Percentiles rank a stretch among this genome's conserved stretches.
These are phyloP conservation scores for Yarrowia sp. DNA, from an alignment of 805 yeast genomes.

Conservation along the genomic window DNA sequence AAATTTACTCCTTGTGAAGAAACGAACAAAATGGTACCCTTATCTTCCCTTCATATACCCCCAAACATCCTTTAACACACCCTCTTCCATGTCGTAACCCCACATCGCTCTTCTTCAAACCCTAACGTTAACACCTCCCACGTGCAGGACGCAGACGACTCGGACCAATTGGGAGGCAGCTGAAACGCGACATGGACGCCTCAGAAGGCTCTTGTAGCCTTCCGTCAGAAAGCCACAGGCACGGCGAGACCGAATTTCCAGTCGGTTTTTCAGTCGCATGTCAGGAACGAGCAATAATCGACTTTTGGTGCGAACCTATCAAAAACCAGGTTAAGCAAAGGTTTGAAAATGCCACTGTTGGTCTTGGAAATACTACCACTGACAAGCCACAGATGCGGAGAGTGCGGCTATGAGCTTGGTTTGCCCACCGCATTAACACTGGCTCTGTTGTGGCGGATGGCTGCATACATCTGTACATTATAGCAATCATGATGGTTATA, in stretches of 20 bases:
- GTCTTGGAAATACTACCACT: not conserved
- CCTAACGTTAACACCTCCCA: not conserved
- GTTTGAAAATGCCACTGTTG: not conserved
- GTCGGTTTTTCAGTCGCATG: not conserved
- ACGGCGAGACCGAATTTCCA: not conserved
- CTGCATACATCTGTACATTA: not conserved
- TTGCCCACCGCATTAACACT: not conserved
- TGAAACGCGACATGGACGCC: not conserved
- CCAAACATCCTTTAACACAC: not conserved
- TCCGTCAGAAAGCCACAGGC: not conserved
- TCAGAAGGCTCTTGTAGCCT: not conserved
- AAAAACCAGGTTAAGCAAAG: not conserved
- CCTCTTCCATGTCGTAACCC: not conserved
- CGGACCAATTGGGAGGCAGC: slow-evolving; percentile 8
- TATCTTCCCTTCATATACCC: not conserved
- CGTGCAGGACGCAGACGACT: slow-evolving; percentile 18
- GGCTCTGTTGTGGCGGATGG: not conserved
- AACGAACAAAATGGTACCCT: not conserved
- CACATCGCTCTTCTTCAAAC: not conserved
- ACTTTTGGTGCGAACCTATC: not conserved
- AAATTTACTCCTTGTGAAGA: too few relatives aligned
- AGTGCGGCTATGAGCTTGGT: not conserved
- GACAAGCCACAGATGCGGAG: not conserved
- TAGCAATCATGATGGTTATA: not conserved
- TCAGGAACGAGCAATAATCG: not conserved